These are phyloP conservation scores for Lentinus brumalis DNA, from an alignment of 768 basidiomycete genomes.

Conservation along the genomic window DNA sequence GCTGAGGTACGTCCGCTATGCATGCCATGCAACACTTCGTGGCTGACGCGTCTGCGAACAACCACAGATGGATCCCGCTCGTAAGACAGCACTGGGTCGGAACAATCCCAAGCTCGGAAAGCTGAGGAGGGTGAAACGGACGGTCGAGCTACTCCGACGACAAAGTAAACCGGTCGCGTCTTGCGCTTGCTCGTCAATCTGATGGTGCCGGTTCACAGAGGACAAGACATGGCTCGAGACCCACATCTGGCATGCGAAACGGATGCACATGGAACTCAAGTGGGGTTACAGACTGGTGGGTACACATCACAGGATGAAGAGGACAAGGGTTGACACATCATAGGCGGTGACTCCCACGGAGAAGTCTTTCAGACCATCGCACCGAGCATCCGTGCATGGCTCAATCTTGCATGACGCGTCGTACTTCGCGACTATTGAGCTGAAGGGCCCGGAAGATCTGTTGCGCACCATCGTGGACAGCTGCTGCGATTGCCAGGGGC, in stretches of 20 bases:
- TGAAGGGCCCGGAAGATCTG: conserved; percentile 62
- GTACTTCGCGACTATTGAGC: conserved; percentile 75
- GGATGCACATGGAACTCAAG: conserved; percentile 91
- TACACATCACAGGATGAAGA: background rate
- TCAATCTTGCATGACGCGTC: conserved; percentile 91
- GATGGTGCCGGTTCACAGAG: conserved; percentile 51
- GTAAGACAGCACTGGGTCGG: conserved; percentile 42
- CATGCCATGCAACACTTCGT: background rate
- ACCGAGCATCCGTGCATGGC: conserved; percentile 83
- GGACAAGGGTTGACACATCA: background rate
- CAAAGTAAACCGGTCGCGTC: conserved; percentile 55
- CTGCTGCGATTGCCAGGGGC: conserved; percentile 67
- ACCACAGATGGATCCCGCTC: conserved; percentile 54
- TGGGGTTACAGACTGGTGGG: conserved; percentile 90
- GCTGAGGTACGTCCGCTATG: conserved; percentile 65
- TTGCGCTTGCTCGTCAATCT: background rate
- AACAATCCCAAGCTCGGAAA: conserved; percentile 68
- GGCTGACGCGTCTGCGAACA: background rate
- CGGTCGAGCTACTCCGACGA: conserved; percentile 63
- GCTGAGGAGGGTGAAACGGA: conserved; percentile 54
- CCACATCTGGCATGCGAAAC: conserved; percentile 96
- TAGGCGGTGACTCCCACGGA: conserved; percentile 87
- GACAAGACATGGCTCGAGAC: conserved; percentile 94
- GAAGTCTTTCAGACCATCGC: conserved; percentile 89
- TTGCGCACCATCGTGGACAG: conserved; percentile 53